A percentile compares a stretch with the other conserved stretches of the same genome.
These are phyloP conservation scores for Quercus wislizeni DNA, from an alignment of 306 rosid species.

Conservation along the genomic window DNA sequence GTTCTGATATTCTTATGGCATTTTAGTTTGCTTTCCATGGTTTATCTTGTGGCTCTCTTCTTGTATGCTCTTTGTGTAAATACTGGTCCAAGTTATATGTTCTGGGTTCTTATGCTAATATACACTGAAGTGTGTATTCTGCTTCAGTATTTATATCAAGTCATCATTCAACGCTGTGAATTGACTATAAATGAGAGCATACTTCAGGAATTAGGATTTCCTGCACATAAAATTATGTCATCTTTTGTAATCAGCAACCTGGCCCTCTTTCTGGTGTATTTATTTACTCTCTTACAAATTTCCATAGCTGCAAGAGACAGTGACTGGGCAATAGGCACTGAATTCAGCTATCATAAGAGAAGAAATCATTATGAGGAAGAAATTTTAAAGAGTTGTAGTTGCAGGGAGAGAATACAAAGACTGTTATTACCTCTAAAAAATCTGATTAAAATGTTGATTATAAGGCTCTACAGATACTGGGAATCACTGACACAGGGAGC, in stretches of 20 bases:
- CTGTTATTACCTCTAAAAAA: constrained; percentile 37
- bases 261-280: constrained; percentile 85
- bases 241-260: constrained; percentile 83
- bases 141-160: constrained; percentile 89
- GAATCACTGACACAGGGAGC: constrained; percentile 84
- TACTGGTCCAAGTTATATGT: constrained; percentile 88
- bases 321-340: constrained; percentile 68
- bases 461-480: constrained; percentile 71
- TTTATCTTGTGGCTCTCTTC: constrained; percentile 85
- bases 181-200: constrained; percentile 46
- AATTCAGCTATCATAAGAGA: constrained; percentile 47
- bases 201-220: constrained; percentile 78
- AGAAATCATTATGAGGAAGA: constrained; percentile 41
- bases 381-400: constrained; percentile 32
- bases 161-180: constrained; percentile 87
- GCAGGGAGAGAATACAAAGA: constrained; percentile 49
- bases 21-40: constrained; percentile 90
- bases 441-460: constrained; percentile 47
- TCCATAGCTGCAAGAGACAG: constrained; percentile 92
- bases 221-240: constrained; percentile 60
- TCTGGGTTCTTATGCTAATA: constrained; percentile 83
- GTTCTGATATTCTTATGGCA: constrained; percentile 89
- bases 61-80: constrained; percentile 85
- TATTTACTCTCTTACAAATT: constrained; percentile 88
- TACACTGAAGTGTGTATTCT: constrained; percentile 82